These are phyloP conservation scores for Wickerhamiella domercqiae DNA, from an alignment of 805 yeast species.

Conservation along the genomic window DNA sequence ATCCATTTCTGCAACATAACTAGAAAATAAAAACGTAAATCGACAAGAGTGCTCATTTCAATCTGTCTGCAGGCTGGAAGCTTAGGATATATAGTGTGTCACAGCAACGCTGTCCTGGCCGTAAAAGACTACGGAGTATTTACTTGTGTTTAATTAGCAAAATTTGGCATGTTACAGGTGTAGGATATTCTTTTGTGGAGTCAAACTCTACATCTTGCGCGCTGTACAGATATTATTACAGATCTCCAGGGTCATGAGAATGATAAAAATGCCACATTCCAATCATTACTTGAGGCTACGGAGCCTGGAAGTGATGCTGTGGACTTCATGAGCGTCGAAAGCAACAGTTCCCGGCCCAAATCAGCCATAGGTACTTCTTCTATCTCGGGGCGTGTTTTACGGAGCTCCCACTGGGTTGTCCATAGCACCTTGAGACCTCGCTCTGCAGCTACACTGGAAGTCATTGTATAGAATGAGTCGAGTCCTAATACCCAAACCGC, in stretches of 20 bases:
- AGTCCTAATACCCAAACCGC: conserved; percentile 37
- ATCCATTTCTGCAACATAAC: too few species aligned
- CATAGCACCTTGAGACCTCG: conserved; percentile 37
- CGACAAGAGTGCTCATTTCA: too few species aligned
- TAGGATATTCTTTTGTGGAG: too few species aligned
- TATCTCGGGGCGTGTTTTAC: conserved; percentile 26
- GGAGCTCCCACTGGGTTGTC: conserved; percentile 23
- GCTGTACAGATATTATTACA: too few species aligned
- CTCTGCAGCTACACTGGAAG: conserved; percentile 8
- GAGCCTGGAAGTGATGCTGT: conserved; percentile 26
- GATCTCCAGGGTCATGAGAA: neutral
- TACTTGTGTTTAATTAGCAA: too few species aligned
- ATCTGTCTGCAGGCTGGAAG: too few species aligned
- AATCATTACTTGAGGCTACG: conserved; percentile 15
- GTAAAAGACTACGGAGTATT: too few species aligned
- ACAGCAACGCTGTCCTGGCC: too few species aligned
- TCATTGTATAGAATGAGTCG: conserved; percentile 23
- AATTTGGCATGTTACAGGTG: too few species aligned
- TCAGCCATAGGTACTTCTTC: conserved; percentile 27
- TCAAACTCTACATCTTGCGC: too few species aligned
- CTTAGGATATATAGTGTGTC: too few species aligned
- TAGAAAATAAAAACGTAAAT: too few species aligned
- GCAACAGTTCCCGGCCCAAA: conserved; percentile 23
- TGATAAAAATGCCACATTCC: conserved; percentile 22
- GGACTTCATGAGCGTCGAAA: conserved; percentile 17